These are phyloP conservation scores for Carnegiea gigantea DNA, from an alignment of 179 eudicot species.

Conservation along the genomic window DNA sequence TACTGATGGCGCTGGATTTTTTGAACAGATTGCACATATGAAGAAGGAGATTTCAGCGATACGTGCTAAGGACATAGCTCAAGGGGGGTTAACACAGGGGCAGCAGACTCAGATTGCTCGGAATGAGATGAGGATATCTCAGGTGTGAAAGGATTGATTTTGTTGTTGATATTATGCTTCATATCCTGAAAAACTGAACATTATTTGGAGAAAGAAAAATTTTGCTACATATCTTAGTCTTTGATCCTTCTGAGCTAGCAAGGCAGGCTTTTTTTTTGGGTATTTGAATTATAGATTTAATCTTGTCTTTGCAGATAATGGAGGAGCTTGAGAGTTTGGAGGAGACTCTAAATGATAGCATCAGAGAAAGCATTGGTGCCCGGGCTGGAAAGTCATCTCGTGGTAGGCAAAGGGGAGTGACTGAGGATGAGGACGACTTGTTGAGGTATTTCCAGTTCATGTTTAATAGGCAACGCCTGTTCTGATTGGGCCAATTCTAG, in stretches of 20 bases:
- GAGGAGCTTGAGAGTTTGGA: conserved; percentile 99
- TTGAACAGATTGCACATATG: conserved; percentile 87
- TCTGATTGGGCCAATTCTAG: background rate
- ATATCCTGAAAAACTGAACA: background rate
- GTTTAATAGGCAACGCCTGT: background rate
- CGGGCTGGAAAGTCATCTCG: conserved; percentile 49
- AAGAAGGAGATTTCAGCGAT: conserved; percentile 98
- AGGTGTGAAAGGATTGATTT: conserved; percentile 42
- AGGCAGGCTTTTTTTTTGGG: background rate
- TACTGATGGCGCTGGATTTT: conserved; percentile 12
- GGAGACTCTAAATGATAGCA: conserved; percentile 96
- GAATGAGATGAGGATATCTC: conserved; percentile 89
- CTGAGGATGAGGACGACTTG: conserved; percentile 73
- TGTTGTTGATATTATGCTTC: background rate
- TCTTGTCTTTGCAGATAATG: conserved; percentile 27
- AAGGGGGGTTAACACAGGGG: conserved; percentile 99
- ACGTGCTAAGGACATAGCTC: conserved; percentile 93
- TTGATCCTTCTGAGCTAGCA: background rate
- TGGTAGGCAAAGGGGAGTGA: conserved; percentile 54
- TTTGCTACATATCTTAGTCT: background rate
- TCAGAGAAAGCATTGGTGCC: conserved; percentile 89
- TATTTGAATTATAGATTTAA: conserved; percentile 1
- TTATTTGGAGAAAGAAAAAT: too few species aligned
- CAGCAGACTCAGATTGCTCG: conserved; percentile 99
- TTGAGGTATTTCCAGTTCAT: conserved; percentile 58